phyloP scores from a whole-genome alignment of 371 early-diverging fungal species.

The Thermomucor indicae-seudaticae region DNA sequence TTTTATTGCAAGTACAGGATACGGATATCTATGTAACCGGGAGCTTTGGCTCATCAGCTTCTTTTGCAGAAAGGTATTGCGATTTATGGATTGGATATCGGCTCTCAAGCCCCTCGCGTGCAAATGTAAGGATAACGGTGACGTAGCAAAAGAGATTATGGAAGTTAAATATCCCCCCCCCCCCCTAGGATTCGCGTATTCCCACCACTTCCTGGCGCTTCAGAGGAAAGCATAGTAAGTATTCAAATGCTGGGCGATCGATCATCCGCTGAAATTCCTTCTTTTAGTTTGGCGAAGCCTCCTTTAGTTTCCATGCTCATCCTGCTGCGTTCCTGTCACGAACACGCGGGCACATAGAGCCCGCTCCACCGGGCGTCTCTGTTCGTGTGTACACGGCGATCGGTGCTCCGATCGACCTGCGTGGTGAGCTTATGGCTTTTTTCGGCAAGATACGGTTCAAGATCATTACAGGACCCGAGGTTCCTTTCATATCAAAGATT shows the following conservation, averaged over 20 bases:
- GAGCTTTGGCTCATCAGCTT: neutral
- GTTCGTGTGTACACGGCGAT: slow-evolving; percentile 28
- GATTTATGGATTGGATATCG: slow-evolving; percentile 41
- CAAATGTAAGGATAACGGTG: slow-evolving; percentile 23
- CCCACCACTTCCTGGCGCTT: slow-evolving; percentile 42
- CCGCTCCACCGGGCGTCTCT: slow-evolving; percentile 32
- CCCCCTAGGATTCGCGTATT: slow-evolving; percentile 31
- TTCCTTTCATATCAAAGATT: slow-evolving; percentile 38
- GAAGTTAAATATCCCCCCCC: neutral
- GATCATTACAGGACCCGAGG: slow-evolving; percentile 31
- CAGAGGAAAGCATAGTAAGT: slow-evolving; percentile 42
- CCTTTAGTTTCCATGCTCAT: slow-evolving; percentile 44
- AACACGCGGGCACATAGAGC: slow-evolving; percentile 10
- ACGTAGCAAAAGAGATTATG: neutral
- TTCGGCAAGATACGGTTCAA: slow-evolving; percentile 40
- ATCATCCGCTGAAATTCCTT: too few relatives aligned
- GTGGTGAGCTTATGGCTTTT: slow-evolving; percentile 37
- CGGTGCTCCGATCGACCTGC: slow-evolving; percentile 25
- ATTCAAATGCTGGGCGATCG: too few relatives aligned
- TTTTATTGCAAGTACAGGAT: slow-evolving; percentile 24
- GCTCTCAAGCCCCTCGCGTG: slow-evolving; percentile 41
- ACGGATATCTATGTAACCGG: neutral
- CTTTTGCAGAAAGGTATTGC: slow-evolving; percentile 26
- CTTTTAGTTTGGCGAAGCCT: slow-evolving; percentile 38
- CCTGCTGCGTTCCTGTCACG: slow-evolving; percentile 28